Base-by-base conservation (phyloP, 345 rosid genomes). In the Gossypium stocksii region DNA sequence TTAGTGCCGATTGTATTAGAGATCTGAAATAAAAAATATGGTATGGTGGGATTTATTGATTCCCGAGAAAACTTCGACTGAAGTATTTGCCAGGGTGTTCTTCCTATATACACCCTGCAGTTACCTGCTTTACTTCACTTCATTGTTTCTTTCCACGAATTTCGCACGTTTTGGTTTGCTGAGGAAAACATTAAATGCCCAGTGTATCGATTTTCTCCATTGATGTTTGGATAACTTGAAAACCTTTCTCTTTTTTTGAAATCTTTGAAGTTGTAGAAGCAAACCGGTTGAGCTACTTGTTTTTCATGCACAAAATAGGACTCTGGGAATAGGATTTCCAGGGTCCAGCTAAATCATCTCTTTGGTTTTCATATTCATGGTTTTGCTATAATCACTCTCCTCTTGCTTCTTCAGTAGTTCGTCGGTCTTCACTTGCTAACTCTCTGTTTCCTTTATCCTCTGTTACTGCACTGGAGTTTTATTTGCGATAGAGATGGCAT, bases 401-500 rank as follows among this genome's bases (percentile, higher is more conserved):
- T 63, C 23, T 38, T 34, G 48, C 48, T 34, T 63, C 14, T 34
- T 63, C 46, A 34, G 48, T 29, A 34, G 41, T 34, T 34, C 41
- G 7, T 34, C 41, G 7, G 41, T 34, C 41, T 34, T 34, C 41
- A 34, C 7, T 70, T 29, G 3, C 2, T 52, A 52, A 3, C 10
- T 2, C 25, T 54, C 19, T 19, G 25, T 57, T 20, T 22, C 5
- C 16, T 46, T 17, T 34, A 14, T 43, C 44, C 48, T 25, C 43
- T 45, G 17, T 59, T 61, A 10, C 20, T 15, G 19, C 14, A 20
- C 17, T 19, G 23, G 13, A 65, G 16, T 25, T 66, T 45, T 66
- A 9, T 9, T 61, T 34, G 62, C 9, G 16, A 65, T 45, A 46
- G 46, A 80, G 67, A 91, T 91, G 97, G 86, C 56, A 3, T 80